Base-by-base conservation (phyloP, 768 basidiomycete genomes). In the Lyophyllum decastes region DNA sequence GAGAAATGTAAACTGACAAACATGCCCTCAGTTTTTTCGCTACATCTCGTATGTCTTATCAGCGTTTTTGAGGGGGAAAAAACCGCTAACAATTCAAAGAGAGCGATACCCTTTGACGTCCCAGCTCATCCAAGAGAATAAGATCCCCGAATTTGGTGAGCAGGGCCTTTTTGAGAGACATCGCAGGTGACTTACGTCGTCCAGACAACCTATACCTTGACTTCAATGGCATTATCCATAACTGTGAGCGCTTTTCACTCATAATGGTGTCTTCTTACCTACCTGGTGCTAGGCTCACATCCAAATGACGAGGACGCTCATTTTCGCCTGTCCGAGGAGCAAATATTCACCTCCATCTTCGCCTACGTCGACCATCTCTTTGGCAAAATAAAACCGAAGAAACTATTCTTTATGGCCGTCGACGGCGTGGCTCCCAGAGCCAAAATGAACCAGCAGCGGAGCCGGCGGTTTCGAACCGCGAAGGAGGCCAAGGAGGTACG, bases 391-490 rank as follows among this genome's bases (percentile, higher is more conserved):
- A 98, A 95, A 71, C 97, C 97, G 0, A 90, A 93, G 80, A 97
- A 98, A 69, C 78, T 97, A 12, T 98, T 98, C 73, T 98, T 97
- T 74, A 96, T 99, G 91, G 97, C 96, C 24, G 89, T 99, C 46
- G 97, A 98, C 70, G 96, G 96, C 48, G 95, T 98, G 14, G 96
- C 96, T 0, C 96, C 96, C 4, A 80, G 96, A 46, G 96, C 96
- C 33, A 98, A 99, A 82, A 97, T 98, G 96, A 99, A 99, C 70
- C 96, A 98, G 73, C 96, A 98, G 69, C 87, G 96, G 19, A 89
- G 90, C 69, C 81, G 96, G 38, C 86, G 95, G 46, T 99, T 98
- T 78, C 80, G 96, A 55, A 94, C 95, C 0, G 95, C 95, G 7
- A 94, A 90, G 74, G 96, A 98, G 72, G 92, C 90, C 2, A 89